phyloP scores from a whole-genome alignment of 352 stramenopile species.

The Phytophthora syringae region DNA sequence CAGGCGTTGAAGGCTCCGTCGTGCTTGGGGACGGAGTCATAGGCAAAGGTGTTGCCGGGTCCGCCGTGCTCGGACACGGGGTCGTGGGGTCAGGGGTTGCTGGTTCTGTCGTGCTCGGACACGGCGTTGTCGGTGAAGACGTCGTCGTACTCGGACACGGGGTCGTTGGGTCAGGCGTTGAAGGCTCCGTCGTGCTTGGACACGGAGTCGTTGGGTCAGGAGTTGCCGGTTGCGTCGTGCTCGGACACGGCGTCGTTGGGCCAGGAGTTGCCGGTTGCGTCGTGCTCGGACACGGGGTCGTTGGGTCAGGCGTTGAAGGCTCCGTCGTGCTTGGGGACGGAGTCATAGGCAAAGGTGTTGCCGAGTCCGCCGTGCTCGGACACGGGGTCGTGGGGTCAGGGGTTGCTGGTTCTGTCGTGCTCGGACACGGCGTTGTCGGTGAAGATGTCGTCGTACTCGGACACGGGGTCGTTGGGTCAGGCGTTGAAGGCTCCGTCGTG shows the following conservation, averaged over 20 bases:
- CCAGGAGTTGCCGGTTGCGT: neutral
- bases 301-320: neutral
- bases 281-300: constrained; percentile 3
- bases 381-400: neutral
- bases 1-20: too few relatives aligned
- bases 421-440: constrained; percentile 2
- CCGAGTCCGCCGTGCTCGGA: neutral
- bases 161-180: neutral
- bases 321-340: neutral
- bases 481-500: neutral
- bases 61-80: neutral
- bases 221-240: neutral
- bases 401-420: neutral
- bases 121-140: too few relatives aligned
- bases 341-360: too few relatives aligned
- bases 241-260: neutral
- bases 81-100: neutral
- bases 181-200: neutral
- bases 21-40: neutral
- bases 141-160: too few relatives aligned
- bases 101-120: constrained; percentile 1
- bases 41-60: neutral
- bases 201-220: neutral
- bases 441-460: too few relatives aligned
- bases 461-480: too few relatives aligned